Conservation (phyloP, 495 filamentous ascomycete species). For the Xylaria longipes region DNA sequence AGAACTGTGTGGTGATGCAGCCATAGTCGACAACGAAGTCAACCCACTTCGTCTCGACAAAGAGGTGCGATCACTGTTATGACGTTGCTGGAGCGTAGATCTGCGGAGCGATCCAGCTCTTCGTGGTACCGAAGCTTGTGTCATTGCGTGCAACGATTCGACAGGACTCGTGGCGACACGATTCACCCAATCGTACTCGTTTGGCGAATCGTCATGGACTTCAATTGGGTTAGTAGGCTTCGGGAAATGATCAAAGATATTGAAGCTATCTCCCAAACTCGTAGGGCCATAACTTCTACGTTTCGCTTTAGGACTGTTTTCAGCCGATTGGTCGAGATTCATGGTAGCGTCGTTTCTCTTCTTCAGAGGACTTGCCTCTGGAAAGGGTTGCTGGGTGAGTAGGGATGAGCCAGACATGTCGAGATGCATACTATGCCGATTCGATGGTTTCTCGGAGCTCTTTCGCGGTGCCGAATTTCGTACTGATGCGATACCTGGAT, state of each 20-base stretch:
- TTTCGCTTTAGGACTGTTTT: slow-evolving; percentile 87
- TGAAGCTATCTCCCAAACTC: slow-evolving; percentile 64
- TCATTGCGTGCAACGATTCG: slow-evolving; percentile 39
- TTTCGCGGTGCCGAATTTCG: slow-evolving; percentile 51
- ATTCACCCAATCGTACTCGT: slow-evolving; percentile 52
- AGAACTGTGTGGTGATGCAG: slow-evolving; percentile 50
- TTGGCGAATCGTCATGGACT: slow-evolving; percentile 52
- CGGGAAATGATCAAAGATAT: slow-evolving; percentile 70
- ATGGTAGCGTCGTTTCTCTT: slow-evolving; percentile 90
- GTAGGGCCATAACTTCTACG: slow-evolving; percentile 77
- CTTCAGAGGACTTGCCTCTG: slow-evolving; percentile 81
- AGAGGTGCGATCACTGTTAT: slow-evolving; percentile 65
- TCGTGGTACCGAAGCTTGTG: slow-evolving; percentile 47
- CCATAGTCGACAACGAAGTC: slow-evolving; percentile 31
- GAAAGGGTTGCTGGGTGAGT: slow-evolving; percentile 52
- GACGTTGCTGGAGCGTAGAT: slow-evolving; percentile 86
- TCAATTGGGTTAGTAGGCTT: slow-evolving; percentile 45
- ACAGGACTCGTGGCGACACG: slow-evolving; percentile 36
- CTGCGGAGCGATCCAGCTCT: slow-evolving; percentile 77
- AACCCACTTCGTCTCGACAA: slow-evolving; percentile 52
- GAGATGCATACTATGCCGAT: slow-evolving; percentile 54
- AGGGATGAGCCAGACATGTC: slow-evolving; percentile 57
- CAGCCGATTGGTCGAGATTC: slow-evolving; percentile 76
- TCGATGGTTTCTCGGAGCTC: slow-evolving; percentile 50
- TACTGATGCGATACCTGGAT: slow-evolving; percentile 46